Conservation (phyloP, 805 yeast species). For the Hanseniaspora meyeri region DNA sequence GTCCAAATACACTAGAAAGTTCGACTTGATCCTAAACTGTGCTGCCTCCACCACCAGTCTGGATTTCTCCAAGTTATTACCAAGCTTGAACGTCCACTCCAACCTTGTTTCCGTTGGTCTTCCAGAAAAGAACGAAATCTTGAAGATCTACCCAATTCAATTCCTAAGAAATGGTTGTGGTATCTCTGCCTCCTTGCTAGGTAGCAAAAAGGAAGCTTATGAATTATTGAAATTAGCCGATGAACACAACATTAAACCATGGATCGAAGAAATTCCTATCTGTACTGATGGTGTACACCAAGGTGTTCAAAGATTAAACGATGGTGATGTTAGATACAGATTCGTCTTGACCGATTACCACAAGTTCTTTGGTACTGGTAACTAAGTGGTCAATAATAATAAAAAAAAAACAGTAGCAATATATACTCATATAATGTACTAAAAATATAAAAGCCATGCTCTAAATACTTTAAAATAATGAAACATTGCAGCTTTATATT, state of each 20-base stretch:
- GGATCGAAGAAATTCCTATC: conserved; percentile 51
- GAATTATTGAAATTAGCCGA: conserved; percentile 57
- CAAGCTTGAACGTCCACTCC: conserved; percentile 45
- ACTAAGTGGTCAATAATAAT: conserved; percentile 7
- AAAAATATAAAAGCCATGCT: no score
- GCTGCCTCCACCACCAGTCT: conserved; percentile 38
- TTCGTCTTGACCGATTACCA: conserved; percentile 48
- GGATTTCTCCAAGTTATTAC: conserved; percentile 38
- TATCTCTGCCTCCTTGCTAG: conserved; percentile 49
- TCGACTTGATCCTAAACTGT: conserved; percentile 36
- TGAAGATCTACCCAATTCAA: conserved; percentile 37
- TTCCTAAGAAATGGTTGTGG: conserved; percentile 40
- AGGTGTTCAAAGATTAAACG: conserved; percentile 43
- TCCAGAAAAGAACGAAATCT: conserved; percentile 37
- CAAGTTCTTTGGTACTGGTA: conserved; percentile 27
- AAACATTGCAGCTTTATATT: no score
- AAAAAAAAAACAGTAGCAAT: not conserved
- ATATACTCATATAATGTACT: not conserved
- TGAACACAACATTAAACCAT: conserved; percentile 44
- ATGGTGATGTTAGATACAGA: conserved; percentile 52
- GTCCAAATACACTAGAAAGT: conserved; percentile 24
- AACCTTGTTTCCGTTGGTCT: conserved; percentile 54
- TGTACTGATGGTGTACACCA: conserved; percentile 39
- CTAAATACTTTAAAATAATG: no score
- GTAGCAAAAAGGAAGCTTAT: conserved; percentile 49